phyloP scores from a whole-genome alignment of 2,329 filamentous ascomycete species.

The Reticulascus tulasneorum region DNA sequence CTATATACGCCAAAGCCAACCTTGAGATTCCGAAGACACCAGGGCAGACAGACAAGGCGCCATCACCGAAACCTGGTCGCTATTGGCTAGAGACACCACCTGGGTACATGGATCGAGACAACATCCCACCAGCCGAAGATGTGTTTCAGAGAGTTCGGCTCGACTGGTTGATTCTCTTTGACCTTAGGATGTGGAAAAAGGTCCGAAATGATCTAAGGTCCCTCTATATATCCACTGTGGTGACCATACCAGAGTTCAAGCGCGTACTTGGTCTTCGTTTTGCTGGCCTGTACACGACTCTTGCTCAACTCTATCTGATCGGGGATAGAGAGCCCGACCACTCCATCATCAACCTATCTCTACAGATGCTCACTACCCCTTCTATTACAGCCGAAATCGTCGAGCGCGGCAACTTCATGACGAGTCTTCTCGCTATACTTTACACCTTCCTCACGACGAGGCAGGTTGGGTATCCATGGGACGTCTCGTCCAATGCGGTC shows the following conservation, averaged over 20 bases:
- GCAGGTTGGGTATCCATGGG: slow-evolving; percentile 90
- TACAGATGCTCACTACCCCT: slow-evolving; percentile 94
- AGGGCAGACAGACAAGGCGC: slow-evolving; percentile 40
- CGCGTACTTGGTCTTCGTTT: slow-evolving; percentile 89
- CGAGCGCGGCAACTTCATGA: slow-evolving; percentile 91
- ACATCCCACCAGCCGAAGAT: slow-evolving; percentile 73
- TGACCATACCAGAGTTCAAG: slow-evolving; percentile 95
- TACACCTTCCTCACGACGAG: slow-evolving; percentile 96
- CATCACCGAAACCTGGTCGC: slow-evolving; percentile 61
- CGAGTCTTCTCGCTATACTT: slow-evolving; percentile 89
- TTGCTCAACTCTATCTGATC: slow-evolving; percentile 92
- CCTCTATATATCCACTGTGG: slow-evolving; percentile 93
- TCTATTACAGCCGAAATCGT: slow-evolving; percentile 96
- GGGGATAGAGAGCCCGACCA: slow-evolving; percentile 95
- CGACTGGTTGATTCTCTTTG: slow-evolving; percentile 92
- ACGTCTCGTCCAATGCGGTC: slow-evolving; percentile 80
- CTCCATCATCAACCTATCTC: slow-evolving; percentile 94
- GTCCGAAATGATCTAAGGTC: slow-evolving; percentile 85
- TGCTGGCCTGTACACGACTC: slow-evolving; percentile 85
- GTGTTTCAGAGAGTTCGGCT: slow-evolving; percentile 84
- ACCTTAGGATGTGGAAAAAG: slow-evolving; percentile 95
- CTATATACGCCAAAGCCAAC: slow-evolving; percentile 59
- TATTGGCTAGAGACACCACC: slow-evolving; percentile 86
- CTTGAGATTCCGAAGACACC: slow-evolving; percentile 81
- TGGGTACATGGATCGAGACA: slow-evolving; percentile 59